A percentile compares a stretch with the other conserved stretches of the same genome.
Conservation (phyloP, 257 asterid genomes). For the Rauvolfia tetraphylla region DNA sequence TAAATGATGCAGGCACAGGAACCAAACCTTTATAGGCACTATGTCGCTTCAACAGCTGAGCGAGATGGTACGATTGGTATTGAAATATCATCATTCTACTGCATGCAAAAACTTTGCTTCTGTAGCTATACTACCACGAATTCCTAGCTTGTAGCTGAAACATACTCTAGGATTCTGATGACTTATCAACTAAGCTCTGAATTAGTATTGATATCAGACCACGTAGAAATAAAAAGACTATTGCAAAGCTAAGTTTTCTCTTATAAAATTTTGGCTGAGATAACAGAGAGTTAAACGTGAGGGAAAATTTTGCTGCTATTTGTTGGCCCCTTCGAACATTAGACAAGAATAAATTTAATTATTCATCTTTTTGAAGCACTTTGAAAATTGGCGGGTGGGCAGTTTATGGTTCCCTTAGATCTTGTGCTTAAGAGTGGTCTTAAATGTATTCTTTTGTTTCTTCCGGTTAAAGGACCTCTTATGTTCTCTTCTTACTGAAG, state of each 20-base stretch:
- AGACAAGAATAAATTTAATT: background rate
- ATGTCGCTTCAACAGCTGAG: slow-evolving; percentile 80
- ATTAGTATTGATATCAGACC: background rate
- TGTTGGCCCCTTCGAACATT: background rate
- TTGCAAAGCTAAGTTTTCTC: background rate
- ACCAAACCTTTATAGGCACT: slow-evolving; percentile 74
- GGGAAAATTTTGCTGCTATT: background rate
- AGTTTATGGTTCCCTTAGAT: background rate
- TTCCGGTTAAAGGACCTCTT: background rate
- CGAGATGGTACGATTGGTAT: slow-evolving; percentile 67
- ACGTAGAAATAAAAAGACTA: background rate
- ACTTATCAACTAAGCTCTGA: background rate
- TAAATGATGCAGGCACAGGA: slow-evolving; percentile 61
- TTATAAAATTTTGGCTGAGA: no score
- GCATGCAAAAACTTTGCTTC: background rate
- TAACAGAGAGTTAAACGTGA: background rate
- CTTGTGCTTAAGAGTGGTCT: no score
- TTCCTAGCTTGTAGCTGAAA: background rate
- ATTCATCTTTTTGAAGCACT: background rate
- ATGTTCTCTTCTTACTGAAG: slow-evolving; percentile 8
- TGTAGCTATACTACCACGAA: background rate
- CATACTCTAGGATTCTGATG: background rate
- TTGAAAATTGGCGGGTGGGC: background rate
- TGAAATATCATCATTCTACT: background rate
- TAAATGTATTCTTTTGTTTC: no score